Percentiles rank a stretch among this genome's conserved stretches.
Conservation (phyloP, 257 asterid genomes). For the Linaria vulgaris region DNA sequence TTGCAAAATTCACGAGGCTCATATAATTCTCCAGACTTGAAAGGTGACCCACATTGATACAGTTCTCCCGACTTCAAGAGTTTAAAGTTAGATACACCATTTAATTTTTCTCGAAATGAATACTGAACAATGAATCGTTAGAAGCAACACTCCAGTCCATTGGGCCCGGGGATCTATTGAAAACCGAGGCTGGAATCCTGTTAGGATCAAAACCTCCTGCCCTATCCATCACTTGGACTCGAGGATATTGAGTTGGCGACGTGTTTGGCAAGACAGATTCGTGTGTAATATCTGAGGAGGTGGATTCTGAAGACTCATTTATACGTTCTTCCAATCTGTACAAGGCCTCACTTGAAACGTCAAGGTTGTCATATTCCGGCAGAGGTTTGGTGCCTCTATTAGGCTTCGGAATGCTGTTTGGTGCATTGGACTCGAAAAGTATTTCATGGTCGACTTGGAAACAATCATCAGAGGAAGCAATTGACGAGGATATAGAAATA, state of each 20-base stretch:
- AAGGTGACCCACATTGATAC: too few relatives aligned
- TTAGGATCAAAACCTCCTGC: conserved; percentile 37
- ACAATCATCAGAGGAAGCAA: conserved; percentile 36
- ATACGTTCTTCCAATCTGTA: conserved; percentile 28
- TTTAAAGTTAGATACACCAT: conserved; percentile 30
- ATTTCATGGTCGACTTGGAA: conserved; percentile 32
- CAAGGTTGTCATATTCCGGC: conserved; percentile 16
- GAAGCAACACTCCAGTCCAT: conserved; percentile 46
- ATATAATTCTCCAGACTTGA: conserved; percentile 5
- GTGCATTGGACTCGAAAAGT: conserved; percentile 20
- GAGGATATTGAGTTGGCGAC: conserved; percentile 46
- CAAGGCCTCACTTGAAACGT: conserved; percentile 31
- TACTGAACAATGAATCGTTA: conserved; percentile 48
- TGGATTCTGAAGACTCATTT: conserved; percentile 29
- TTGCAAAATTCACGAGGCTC: conserved; percentile 8
- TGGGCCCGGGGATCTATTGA: conserved; percentile 29
- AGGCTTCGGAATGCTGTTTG: conserved; percentile 25
- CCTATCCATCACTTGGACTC: conserved; percentile 52
- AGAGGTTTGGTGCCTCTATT: conserved; percentile 14
- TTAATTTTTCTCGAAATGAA: conserved; percentile 32
- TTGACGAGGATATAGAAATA: conserved; percentile 35
- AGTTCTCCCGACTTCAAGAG: conserved; percentile 23
- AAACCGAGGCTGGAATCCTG: conserved; percentile 42
- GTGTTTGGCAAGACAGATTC: conserved; percentile 28
- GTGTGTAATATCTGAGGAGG: conserved; percentile 38